phyloP scores from a whole-genome alignment of 2,329 filamentous ascomycete species.

The Pestalotiopsis sp. region DNA sequence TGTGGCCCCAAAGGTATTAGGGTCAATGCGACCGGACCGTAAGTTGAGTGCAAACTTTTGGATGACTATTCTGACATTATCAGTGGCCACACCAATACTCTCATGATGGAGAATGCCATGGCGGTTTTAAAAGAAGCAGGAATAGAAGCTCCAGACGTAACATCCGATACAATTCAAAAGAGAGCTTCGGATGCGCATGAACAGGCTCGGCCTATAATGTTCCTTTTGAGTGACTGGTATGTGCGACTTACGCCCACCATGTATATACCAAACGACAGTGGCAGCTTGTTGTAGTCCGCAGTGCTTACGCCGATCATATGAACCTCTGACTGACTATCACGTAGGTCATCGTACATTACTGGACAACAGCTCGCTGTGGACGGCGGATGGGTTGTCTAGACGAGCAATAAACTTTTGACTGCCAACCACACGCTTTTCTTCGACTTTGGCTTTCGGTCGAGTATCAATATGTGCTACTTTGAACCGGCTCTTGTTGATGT shows the following conservation, averaged over 20 bases:
- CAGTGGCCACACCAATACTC: neutral
- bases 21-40: neutral
- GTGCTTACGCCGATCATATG: too few relatives aligned
- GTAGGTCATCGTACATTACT: neutral
- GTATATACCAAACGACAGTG: neutral
- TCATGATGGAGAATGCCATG: neutral
- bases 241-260: neutral
- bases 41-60: neutral
- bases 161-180: neutral
- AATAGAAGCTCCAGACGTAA: neutral
- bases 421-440: too few relatives aligned
- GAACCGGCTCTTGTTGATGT: too few relatives aligned
- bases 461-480: too few relatives aligned
- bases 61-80: neutral
- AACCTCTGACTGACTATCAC: neutral
- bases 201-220: neutral
- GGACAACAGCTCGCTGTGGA: conserved; percentile 6
- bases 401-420: too few relatives aligned
- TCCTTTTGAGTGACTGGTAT: neutral
- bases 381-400: conserved; percentile 6
- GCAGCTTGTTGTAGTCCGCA: too few relatives aligned
- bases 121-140: neutral
- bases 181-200: neutral
- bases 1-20: conserved; percentile 1
- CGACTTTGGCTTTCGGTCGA: too few relatives aligned